These are phyloP conservation scores for Zelonia costaricensis DNA, from an alignment of 208 protist genomes.

Conservation along the genomic window DNA sequence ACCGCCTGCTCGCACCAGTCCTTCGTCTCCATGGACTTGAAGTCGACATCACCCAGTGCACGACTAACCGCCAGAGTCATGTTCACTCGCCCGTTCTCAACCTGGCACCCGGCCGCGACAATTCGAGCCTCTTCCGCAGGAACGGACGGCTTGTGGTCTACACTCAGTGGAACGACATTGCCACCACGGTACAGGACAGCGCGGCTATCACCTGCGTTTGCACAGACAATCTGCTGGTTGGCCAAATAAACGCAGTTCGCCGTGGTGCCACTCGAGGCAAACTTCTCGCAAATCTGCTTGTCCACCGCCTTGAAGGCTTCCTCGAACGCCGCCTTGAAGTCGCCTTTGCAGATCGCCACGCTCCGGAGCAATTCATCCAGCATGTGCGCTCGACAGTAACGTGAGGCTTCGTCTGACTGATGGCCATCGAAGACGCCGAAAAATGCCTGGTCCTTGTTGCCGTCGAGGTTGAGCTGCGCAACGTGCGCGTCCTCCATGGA, in stretches of 20 bases:
- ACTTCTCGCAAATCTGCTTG: constrained; percentile 66
- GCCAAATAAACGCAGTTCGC: constrained; percentile 81
- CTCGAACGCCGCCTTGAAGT: constrained; percentile 54
- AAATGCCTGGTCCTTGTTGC: constrained; percentile 70
- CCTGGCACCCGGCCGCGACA: constrained; percentile 76
- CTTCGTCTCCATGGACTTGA: constrained; percentile 70
- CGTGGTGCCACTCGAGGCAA: constrained; percentile 73
- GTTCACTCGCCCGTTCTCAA: constrained; percentile 90
- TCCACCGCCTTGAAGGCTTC: constrained; percentile 74
- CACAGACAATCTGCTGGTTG: constrained; percentile 68
- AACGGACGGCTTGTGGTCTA: constrained; percentile 90
- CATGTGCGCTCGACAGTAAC: constrained; percentile 78
- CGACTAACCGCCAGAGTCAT: constrained; percentile 93
- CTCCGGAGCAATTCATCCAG: constrained; percentile 67
- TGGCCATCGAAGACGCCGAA: constrained; percentile 93
- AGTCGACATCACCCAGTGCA: constrained; percentile 94
- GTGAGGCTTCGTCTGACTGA: constrained; percentile 78
- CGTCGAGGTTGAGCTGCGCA: constrained; percentile 76
- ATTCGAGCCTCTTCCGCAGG: constrained; percentile 80
- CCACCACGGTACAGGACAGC: constrained; percentile 82
- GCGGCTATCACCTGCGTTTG: constrained; percentile 93
- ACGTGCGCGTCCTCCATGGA: constrained; percentile 93
- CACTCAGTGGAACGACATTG: constrained; percentile 70
- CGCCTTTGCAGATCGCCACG: constrained; percentile 21
- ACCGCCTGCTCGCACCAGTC: constrained; percentile 77